These are phyloP conservation scores for Saccharum hybrid DNA, from an alignment of 202 grass and related monocot species.

Conservation along the genomic window DNA sequence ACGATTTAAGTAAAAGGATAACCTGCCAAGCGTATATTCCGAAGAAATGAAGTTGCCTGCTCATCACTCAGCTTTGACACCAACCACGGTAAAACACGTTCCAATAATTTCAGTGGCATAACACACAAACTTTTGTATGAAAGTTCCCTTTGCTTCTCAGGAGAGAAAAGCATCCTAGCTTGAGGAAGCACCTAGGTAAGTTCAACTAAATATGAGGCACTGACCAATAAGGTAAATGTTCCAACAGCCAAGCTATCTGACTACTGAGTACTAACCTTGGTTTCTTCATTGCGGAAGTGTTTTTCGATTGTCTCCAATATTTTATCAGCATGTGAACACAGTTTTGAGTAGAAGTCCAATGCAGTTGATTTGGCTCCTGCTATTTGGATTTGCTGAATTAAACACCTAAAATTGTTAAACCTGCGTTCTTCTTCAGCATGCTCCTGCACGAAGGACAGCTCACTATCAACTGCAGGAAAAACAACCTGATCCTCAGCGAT, in stretches of 20 bases:
- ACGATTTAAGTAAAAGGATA: conserved; percentile 42
- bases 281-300: conserved; percentile 85
- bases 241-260: conserved; percentile 33
- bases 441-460: conserved; percentile 65
- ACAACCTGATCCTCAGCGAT: conserved; percentile 89
- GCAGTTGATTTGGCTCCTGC: conserved; percentile 68
- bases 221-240: conserved; percentile 28
- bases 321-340: conserved; percentile 91
- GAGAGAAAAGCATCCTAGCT: conserved; percentile 79
- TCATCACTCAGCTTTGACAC: conserved; percentile 74
- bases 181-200: conserved; percentile 84
- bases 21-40: conserved; percentile 74
- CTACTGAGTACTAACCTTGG: conserved; percentile 62
- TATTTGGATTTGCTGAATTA: conserved; percentile 84
- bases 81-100: conserved; percentile 85
- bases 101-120: conserved; percentile 90
- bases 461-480: conserved; percentile 84
- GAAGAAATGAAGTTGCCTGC: conserved; percentile 81
- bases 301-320: conserved; percentile 89
- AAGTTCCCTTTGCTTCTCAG: conserved; percentile 81
- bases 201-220: conserved; percentile 40
- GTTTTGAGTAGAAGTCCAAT: conserved; percentile 64
- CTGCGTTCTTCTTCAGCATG: conserved; percentile 80
- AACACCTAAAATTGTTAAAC: conserved; percentile 81
- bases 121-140: conserved; percentile 79